Base-by-base conservation (phyloP, 2,329 filamentous ascomycete genomes). In the Botrytis hyacinthi region DNA sequence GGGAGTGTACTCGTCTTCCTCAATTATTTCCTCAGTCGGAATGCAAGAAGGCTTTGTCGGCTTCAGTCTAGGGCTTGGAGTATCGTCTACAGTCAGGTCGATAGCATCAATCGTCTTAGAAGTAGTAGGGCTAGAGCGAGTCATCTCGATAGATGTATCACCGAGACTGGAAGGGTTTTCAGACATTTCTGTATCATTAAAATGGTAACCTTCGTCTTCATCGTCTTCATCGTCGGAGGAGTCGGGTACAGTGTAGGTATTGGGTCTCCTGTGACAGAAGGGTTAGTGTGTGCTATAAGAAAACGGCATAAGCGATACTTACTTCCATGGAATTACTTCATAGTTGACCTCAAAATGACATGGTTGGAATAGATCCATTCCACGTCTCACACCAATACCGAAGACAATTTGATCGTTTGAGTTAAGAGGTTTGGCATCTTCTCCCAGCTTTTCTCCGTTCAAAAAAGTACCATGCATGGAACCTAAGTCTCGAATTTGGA, bases 381-480 rank as follows among this genome's bases (percentile, higher is more conserved):
- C 85, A 77, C 86, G 84, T 74, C 82, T 83, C 37, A 89, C 85
- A 74, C 85, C 82, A 51, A 83, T 81, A 29, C 87, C 87, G 78
- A 88, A 86, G 7, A 80, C 79, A 40, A 89, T 74, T 3, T 80
- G 74, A 68, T 83, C 82, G 29, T 83, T 81, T 70, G 82, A 76
- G 4, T 80, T 81, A 18, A 83, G 70, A 6, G 78, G 67, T n/a
- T 76, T 78, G 42, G 77, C 76, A 44, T 78, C 73, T 18, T 73
- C 76, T n/a, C 75, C 73, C 40, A 89, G 78, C 57, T 82, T 83
- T 57, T 76, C 77, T 51, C 84, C 83, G 76, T 90, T 88, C 67
- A 91, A 75, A 73, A 81, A 85, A 29, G 89, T 91, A 44, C 89
- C 89, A 79, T 91, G 89, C 85, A 90, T 89, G 14, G 89, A 91